Percentiles rank a stretch among this genome's conserved stretches.
phyloP scores from a whole-genome alignment of 2,329 filamentous ascomycete species.

The Scedosporium aurantiacum region DNA sequence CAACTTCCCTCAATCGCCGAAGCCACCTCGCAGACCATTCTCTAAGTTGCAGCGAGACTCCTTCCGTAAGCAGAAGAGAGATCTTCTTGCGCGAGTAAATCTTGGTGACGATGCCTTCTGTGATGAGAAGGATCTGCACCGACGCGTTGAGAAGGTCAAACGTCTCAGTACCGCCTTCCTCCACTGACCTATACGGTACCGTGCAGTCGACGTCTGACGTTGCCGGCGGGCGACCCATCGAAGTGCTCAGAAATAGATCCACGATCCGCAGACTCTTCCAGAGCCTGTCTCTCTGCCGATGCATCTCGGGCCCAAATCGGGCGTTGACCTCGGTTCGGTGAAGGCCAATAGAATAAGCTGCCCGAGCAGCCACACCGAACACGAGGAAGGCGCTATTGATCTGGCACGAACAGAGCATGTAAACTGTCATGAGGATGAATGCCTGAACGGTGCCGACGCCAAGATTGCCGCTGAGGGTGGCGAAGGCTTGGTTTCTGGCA shows the following conservation, averaged over 20 bases:
- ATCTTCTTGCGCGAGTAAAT: constrained; percentile 44
- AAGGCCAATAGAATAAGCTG: constrained; percentile 41
- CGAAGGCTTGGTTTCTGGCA: constrained; percentile 33
- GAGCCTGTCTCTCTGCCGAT: constrained; percentile 34
- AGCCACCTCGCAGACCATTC: constrained; percentile 42
- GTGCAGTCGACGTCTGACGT: constrained; percentile 45
- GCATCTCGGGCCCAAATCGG: constrained; percentile 33
- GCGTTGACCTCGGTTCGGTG: constrained; percentile 43
- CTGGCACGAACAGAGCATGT: constrained; percentile 43
- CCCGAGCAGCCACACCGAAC: constrained; percentile 40
- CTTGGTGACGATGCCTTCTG: constrained; percentile 37
- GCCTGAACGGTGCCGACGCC: constrained; percentile 38
- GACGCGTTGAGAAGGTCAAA: constrained; percentile 39
- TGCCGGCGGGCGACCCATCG: constrained; percentile 42
- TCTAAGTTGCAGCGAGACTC: constrained; percentile 39
- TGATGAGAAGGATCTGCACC: constrained; percentile 40
- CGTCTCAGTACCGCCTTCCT: constrained; percentile 24
- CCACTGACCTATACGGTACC: constrained; percentile 30
- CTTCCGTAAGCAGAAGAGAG: constrained; percentile 40
- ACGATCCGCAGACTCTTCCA: constrained; percentile 44
- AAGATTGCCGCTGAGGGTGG: constrained; percentile 30
- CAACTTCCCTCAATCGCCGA: constrained; percentile 27
- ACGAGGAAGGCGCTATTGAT: constrained; percentile 44
- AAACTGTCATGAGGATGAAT: constrained; percentile 38
- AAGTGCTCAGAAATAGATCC: constrained; percentile 40